Evolutionary conservation across 2,329 filamentous ascomycete genomes (phyloP).

Genomic region (Lasiodiplodia sp.): DNA sequence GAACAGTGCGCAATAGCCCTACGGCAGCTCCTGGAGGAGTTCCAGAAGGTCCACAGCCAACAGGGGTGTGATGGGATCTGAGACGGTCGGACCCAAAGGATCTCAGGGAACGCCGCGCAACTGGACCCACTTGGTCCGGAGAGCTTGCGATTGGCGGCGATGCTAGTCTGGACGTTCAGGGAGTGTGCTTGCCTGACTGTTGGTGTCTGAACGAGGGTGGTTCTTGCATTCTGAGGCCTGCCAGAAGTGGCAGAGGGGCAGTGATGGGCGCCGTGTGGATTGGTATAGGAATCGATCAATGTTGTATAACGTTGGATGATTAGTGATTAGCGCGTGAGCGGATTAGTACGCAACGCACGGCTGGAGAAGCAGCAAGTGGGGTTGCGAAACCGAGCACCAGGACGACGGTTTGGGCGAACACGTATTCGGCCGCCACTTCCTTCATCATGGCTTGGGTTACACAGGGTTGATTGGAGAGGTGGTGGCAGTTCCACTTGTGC

Average conservation of each 20-base stretch:
- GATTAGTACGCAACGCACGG: not conserved
- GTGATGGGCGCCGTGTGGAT: not conserved
- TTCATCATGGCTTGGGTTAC: not conserved
- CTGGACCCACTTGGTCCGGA: slow-evolving; percentile 2
- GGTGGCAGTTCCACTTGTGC: slow-evolving; percentile 14
- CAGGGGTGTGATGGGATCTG: not conserved
- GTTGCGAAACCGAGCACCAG: slow-evolving; percentile 17
- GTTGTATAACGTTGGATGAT: not conserved
- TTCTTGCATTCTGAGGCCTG: not conserved
- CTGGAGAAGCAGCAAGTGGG: slow-evolving; percentile 3
- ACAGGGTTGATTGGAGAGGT: not conserved
- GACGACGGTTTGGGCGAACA: not conserved
- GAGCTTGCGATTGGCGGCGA: not conserved
- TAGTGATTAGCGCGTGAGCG: not conserved
- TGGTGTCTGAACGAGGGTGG: no score
- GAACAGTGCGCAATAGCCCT: not conserved
- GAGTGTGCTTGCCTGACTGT: not conserved
- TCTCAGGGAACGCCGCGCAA: not conserved
- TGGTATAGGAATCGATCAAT: not conserved
- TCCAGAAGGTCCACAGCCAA: not conserved
- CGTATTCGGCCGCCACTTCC: not conserved
- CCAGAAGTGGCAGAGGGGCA: not conserved
- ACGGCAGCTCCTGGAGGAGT: not conserved
- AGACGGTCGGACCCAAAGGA: not conserved
- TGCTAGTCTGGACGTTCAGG: not conserved